Evolutionary conservation across 2,329 filamentous ascomycete species (phyloP).

Genomic region (Neocucurbitaria cava): DNA sequence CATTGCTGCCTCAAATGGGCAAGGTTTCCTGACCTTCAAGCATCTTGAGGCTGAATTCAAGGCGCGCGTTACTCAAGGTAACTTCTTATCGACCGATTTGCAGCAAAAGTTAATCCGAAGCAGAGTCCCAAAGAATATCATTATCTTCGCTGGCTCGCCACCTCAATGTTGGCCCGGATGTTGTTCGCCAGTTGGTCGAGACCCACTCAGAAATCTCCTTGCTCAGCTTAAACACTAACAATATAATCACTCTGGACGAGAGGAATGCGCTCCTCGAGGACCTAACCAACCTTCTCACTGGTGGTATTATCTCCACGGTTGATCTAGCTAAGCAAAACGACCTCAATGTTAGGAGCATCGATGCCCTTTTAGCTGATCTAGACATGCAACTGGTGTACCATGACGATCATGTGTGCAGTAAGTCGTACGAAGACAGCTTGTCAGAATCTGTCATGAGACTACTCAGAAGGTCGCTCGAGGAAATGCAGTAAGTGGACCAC

Average conservation of each 20-base stretch:
- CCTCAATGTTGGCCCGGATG: conserved; percentile 29
- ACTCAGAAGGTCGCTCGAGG: conserved; percentile 16
- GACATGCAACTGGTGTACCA: conserved; percentile 17
- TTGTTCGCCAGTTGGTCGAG: conserved; percentile 29
- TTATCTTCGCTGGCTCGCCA: conserved; percentile 21
- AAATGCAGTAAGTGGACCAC: conserved; percentile 23
- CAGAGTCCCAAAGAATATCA: conserved; percentile 21
- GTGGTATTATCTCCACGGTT: conserved; percentile 22
- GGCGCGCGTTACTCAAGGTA: conserved; percentile 23
- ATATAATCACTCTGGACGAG: conserved; percentile 33
- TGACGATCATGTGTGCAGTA: conserved; percentile 26
- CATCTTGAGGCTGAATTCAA: conserved; percentile 29
- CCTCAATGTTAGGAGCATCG: conserved; percentile 31
- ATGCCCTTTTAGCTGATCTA: conserved; percentile 21
- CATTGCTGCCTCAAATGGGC: conserved; percentile 27
- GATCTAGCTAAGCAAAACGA: conserved; percentile 27
- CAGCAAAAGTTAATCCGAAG: conserved; percentile 1
- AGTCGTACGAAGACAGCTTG: conserved; percentile 18
- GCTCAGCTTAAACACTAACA: conserved; percentile 29
- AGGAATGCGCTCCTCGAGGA: conserved; percentile 22
- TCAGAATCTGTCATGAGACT: conserved; percentile 8
- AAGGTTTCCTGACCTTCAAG: conserved; percentile 36
- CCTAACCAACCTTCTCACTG: conserved; percentile 11
- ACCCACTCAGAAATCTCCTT: conserved; percentile 25
- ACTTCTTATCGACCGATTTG: background rate